These are phyloP conservation scores for Solanum lycopersicoides DNA, from an alignment of 257 asterid genomes.

Conservation along the genomic window DNA sequence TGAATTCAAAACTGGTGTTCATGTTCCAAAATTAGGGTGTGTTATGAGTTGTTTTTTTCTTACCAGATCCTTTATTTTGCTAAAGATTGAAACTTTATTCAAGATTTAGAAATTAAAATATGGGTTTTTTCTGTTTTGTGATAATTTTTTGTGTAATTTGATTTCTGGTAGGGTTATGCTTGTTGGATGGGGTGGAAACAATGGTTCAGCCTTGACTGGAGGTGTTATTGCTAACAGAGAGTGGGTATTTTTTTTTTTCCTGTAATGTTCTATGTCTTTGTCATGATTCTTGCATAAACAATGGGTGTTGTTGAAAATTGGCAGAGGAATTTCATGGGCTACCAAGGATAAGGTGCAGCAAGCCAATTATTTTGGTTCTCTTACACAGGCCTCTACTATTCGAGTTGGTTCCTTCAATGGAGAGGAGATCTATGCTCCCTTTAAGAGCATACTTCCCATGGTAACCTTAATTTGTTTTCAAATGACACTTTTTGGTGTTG, in stretches of 20 bases:
- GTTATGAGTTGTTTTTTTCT: neutral
- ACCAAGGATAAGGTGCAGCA: constrained; percentile 92
- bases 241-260: constrained; percentile 53
- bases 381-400: constrained; percentile 85
- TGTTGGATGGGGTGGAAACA: constrained; percentile 99
- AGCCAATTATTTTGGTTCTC: constrained; percentile 93
- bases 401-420: constrained; percentile 95
- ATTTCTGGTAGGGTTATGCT: constrained; percentile 68
- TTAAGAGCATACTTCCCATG: constrained; percentile 95
- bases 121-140: neutral
- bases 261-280: neutral
- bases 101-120: neutral
- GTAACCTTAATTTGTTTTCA: constrained; percentile 15
- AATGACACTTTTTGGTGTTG: neutral
- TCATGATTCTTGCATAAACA: neutral
- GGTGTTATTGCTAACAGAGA: constrained; percentile 92
- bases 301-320: neutral
- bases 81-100: neutral
- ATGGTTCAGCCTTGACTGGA: constrained; percentile 89
- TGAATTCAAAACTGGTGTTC: constrained; percentile 73
- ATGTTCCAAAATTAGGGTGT: constrained; percentile 91
- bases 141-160: neutral
- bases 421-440: constrained; percentile 95
- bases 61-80: neutral
- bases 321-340: constrained; percentile 98